These are phyloP conservation scores for Aspergillus awamori DNA, from an alignment of 2,329 filamentous ascomycete genomes.

Conservation along the genomic window DNA sequence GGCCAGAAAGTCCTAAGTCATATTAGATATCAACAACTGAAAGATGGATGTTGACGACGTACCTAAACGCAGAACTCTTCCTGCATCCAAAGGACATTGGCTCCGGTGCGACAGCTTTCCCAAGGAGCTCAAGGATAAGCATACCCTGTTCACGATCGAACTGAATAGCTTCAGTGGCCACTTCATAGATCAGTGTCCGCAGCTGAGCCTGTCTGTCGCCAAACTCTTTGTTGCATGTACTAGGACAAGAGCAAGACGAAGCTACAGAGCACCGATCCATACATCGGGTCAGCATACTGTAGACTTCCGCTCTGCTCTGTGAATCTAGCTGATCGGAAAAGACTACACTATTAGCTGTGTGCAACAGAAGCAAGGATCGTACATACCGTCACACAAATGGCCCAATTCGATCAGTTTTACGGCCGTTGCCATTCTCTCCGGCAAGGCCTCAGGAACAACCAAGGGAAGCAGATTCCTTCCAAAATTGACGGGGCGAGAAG, in stretches of 20 bases:
- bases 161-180: background rate
- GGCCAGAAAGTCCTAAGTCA: background rate
- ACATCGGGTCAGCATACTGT: background rate
- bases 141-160: slow-evolving; percentile 2
- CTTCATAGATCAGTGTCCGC: background rate
- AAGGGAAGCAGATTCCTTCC: background rate
- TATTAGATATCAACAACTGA: background rate
- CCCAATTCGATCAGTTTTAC: slow-evolving; percentile 1
- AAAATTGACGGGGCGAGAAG: background rate
- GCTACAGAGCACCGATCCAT: background rate
- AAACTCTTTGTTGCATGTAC: background rate
- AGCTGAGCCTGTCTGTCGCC: background rate
- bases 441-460: background rate
- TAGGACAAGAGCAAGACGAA: background rate
- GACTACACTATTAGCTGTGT: background rate
- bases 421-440: background rate
- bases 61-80: background rate
- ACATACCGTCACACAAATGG: background rate
- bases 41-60: background rate
- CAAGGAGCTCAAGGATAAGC: background rate
- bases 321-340: background rate
- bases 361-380: background rate
- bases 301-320: background rate
- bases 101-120: background rate
- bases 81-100: background rate